Conservation (phyloP, 306 rosid genomes). For the Acmispon strigosus region DNA sequence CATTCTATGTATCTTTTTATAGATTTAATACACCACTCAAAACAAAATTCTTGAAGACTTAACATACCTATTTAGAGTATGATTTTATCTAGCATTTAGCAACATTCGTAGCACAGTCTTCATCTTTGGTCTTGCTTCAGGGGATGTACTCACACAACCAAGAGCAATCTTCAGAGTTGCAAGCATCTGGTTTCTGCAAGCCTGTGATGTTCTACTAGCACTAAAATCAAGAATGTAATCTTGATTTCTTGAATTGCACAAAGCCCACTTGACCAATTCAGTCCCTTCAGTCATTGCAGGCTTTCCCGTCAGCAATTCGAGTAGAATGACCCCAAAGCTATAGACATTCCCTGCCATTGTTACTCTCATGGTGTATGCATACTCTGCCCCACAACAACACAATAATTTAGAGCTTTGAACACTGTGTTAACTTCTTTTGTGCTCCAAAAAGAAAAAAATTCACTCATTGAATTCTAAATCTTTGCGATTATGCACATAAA, state of each 20-base stretch:
- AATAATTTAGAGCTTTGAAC: neutral
- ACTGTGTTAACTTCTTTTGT: neutral
- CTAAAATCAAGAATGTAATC: conserved; percentile 58
- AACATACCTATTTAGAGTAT: neutral
- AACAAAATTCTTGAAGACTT: neutral
- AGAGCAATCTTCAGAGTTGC: conserved; percentile 62
- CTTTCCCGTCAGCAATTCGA: conserved; percentile 81
- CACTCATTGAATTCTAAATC: neutral
- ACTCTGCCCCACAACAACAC: conserved; percentile 52
- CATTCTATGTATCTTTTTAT: conserved; percentile 3
- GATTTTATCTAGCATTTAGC: conserved; percentile 59
- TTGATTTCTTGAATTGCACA: conserved; percentile 34
- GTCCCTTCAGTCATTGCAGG: conserved; percentile 70
- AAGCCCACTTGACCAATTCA: conserved; percentile 77
- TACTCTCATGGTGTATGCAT: conserved; percentile 85
- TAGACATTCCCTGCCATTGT: conserved; percentile 75
- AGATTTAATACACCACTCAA: neutral
- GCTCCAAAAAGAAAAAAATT: neutral
- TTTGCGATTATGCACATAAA: neutral
- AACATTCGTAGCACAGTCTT: conserved; percentile 71
- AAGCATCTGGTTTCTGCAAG: conserved; percentile 66
- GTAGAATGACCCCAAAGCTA: conserved; percentile 78
- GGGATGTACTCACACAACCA: conserved; percentile 51
- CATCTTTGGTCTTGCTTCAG: conserved; percentile 86
- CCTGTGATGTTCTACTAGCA: conserved; percentile 57